Conservation (phyloP, 805 yeast species). For the Ogataea nonfermentans region DNA sequence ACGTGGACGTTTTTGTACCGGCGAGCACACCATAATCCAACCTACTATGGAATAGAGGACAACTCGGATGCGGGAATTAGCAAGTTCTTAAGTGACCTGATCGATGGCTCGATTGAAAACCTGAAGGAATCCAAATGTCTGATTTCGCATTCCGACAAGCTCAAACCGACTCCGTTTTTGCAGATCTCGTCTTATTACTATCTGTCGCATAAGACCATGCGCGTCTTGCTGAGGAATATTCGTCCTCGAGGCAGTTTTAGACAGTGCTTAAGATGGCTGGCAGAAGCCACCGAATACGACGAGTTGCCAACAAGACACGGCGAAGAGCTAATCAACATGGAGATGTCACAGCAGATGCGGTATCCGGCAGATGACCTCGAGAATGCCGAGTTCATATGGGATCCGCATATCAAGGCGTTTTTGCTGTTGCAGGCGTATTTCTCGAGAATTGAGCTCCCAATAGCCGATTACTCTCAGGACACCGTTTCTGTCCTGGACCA, state of each 20-base stretch:
- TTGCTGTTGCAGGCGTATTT: conserved; percentile 71
- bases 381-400: conserved; percentile 69
- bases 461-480: conserved; percentile 93
- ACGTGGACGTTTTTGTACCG: conserved; percentile 76
- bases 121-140: conserved; percentile 75
- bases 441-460: conserved; percentile 74
- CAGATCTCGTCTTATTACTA: conserved; percentile 89
- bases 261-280: conserved; percentile 59
- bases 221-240: conserved; percentile 60
- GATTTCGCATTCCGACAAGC: conserved; percentile 44
- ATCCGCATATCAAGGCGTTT: conserved; percentile 80
- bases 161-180: conserved; percentile 75
- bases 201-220: conserved; percentile 83
- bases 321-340: conserved; percentile 82
- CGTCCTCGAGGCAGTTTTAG: conserved; percentile 47
- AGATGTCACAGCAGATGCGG: conserved; percentile 72
- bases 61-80: conserved; percentile 53
- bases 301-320: conserved; percentile 91
- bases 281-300: conserved; percentile 72
- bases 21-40: conserved; percentile 73
- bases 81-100: conserved; percentile 55
- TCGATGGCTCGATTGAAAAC: conserved; percentile 66
- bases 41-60: conserved; percentile 73
- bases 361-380: conserved; percentile 57
- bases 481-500: conserved; percentile 92